Evolutionary conservation across 2,329 filamentous ascomycete genomes (phyloP).

Genomic region (Ascochyta pisi): DNA sequence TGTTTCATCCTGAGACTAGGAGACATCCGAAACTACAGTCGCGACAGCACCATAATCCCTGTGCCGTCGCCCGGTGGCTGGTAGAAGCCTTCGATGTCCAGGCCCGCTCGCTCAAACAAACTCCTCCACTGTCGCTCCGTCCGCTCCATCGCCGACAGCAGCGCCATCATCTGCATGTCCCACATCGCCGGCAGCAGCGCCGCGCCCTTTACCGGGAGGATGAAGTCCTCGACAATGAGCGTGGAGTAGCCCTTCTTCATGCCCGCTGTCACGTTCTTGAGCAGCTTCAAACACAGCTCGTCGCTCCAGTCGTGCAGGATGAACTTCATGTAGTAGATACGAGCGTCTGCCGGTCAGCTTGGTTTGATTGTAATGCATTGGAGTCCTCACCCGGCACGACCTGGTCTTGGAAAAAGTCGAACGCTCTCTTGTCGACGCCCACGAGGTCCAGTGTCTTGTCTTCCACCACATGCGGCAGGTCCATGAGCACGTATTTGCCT

Average conservation of each 20-base stretch:
- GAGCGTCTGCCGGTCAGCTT: constrained; percentile 4
- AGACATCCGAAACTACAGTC: no score
- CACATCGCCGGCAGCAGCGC: constrained; percentile 7
- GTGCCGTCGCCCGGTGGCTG: constrained; percentile 10
- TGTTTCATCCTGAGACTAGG: no score
- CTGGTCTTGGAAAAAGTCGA: constrained; percentile 34
- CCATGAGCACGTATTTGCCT: constrained; percentile 3
- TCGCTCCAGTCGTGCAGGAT: constrained; percentile 22
- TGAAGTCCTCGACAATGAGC: constrained; percentile 20
- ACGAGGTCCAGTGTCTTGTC: constrained; percentile 5
- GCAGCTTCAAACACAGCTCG: constrained; percentile 14
- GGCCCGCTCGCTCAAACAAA: constrained; percentile 12
- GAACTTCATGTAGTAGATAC: constrained; percentile 23
- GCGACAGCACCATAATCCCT: constrained; percentile 4
- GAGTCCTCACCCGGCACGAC: constrained; percentile 1
- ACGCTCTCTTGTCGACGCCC: constrained; percentile 3
- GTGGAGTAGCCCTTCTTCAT: constrained; percentile 21
- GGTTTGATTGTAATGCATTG: no score
- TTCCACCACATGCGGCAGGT: constrained; percentile 1
- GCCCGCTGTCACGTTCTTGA: constrained; percentile 17
- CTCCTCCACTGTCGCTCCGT: constrained; percentile 10
- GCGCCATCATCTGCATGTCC: constrained; percentile 21
- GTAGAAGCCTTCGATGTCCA: constrained; percentile 12
- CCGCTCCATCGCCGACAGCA: constrained; percentile 13
- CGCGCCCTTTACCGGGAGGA: constrained; percentile 5